Conservation (phyloP, 768 basidiomycete species). For the Leccinum barrowsii region DNA sequence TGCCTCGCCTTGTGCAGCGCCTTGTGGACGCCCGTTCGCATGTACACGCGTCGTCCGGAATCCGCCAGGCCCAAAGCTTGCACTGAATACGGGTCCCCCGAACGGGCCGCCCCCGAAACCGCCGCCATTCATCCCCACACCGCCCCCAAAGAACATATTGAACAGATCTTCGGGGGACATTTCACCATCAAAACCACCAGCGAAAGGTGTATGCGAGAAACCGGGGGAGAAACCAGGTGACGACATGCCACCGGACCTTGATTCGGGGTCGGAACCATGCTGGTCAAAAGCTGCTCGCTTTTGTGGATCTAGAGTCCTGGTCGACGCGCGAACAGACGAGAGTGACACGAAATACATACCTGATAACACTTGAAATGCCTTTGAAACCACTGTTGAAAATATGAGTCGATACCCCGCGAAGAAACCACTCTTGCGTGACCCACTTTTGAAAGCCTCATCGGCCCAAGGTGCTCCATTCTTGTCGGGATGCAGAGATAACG, state of each 20-base stretch:
- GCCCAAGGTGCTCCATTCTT: conserved; percentile 98
- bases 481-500: conserved; percentile 85
- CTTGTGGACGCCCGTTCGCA: conserved; percentile 36
- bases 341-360: conserved; percentile 36
- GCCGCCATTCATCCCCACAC: conserved; percentile 42
- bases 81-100: conserved; percentile 59
- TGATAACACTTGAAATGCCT: conserved; percentile 93
- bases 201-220: conserved; percentile 50
- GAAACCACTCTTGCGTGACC: conserved; percentile 26
- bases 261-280: conserved; percentile 86
- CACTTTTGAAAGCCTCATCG: conserved; percentile 97
- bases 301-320: conserved; percentile 59
- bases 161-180: conserved; percentile 95
- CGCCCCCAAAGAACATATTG: conserved; percentile 95
- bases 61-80: conserved; percentile 78
- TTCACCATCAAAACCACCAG: conserved; percentile 69
- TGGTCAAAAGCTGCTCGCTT: conserved; percentile 86
- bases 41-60: conserved; percentile 67
- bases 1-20: conserved; percentile 35
- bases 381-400: conserved; percentile 77
- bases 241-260: conserved; percentile 68
- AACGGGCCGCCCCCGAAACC: conserved; percentile 54
- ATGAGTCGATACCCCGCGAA: conserved; percentile 4
- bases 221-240: conserved; percentile 49
- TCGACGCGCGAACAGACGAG: conserved; percentile 3